Evolutionary conservation across 2,329 filamentous ascomycete species (phyloP).

Genomic region (Colletotrichum sp.): DNA sequence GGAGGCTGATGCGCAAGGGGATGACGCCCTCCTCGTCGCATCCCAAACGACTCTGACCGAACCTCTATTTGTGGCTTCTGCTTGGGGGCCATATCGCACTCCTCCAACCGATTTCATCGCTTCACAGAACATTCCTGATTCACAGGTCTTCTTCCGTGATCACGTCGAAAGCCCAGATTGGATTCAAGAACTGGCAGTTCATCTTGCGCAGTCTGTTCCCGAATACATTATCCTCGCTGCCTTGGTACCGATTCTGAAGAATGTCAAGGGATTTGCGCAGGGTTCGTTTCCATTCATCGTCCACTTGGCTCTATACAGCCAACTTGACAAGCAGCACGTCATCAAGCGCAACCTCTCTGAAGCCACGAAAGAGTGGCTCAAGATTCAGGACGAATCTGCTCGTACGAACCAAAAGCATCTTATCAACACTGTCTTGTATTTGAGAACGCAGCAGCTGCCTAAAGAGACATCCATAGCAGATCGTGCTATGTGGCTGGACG

Average conservation of each 20-base stretch:
- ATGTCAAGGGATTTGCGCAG: conserved; percentile 73
- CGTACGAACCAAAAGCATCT: conserved; percentile 68
- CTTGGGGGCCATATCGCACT: conserved; percentile 60
- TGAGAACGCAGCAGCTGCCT: conserved; percentile 80
- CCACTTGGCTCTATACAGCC: conserved; percentile 77
- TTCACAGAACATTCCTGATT: conserved; percentile 24
- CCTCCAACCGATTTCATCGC: conserved; percentile 55
- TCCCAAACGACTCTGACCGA: conserved; percentile 58
- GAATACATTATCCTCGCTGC: conserved; percentile 73
- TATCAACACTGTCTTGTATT: conserved; percentile 81
- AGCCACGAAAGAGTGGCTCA: conserved; percentile 69
- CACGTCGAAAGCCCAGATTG: conserved; percentile 57
- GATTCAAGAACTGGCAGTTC: conserved; percentile 65
- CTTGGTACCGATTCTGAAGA: conserved; percentile 68
- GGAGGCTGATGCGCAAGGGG: conserved; percentile 50
- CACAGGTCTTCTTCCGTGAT: conserved; percentile 37
- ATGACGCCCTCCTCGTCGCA: conserved; percentile 52
- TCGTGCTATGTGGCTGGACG: conserved; percentile 81
- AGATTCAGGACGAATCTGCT: conserved; percentile 36
- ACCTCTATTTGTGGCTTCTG: conserved; percentile 56
- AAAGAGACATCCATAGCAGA: conserved; percentile 81
- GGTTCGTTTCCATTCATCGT: conserved; percentile 82
- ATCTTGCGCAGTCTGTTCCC: conserved; percentile 63
- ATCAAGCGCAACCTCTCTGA: conserved; percentile 69
- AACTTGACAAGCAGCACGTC: conserved; percentile 65